Base-by-base conservation (phyloP, 192 early-diverging fungal species). In the Oehlia diaphana region DNA sequence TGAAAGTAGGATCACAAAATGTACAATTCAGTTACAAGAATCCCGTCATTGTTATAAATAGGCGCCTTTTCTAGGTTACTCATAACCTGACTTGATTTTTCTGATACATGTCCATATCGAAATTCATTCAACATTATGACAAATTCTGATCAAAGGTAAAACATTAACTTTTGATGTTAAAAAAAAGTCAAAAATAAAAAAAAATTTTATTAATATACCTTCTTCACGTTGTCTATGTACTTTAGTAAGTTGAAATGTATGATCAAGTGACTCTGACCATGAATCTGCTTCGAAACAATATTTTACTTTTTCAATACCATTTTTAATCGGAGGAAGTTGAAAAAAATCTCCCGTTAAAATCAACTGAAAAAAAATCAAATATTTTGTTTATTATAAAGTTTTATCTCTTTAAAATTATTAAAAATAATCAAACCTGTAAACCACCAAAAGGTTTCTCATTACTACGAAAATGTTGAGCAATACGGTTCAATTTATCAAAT, bases 221-320 rank as follows among this genome's bases (percentile, higher is more conserved):
- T 58, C 16, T 79, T 98, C 95, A 80, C 88, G 92, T 73, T 98
- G 96, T 37, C 96, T 85, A 79, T 95, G 97, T 31, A 97, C 94
- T 58, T 92, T 89, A 8, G 86, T 91, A 63, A 98, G 79, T 83
- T 93, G 83, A 42, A 93, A 84, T 5, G 90, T 92, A 23, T 83
- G 79, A 13, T 81, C 66, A 6, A 94, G 82, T 0, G 83, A 84
- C 39, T 44, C 74, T 12, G 26, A 39, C 94, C 94, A 95, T 10
- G 86, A 77, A 7, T 82, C 63, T 26, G 88, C 80, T 65, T 95
- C 92, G 78, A 94, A 94, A 21, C 88, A 90, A 81, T 92, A 92
- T 79, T 85, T 85, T 5, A 21, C 6, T 58, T 50, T 53, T 3
- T 42, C 47, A 3, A 65, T 77, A 37, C 65, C 71, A 42, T 85